Conservation (phyloP, 2,329 filamentous ascomycete genomes). For the Trichoderma asperellum region DNA sequence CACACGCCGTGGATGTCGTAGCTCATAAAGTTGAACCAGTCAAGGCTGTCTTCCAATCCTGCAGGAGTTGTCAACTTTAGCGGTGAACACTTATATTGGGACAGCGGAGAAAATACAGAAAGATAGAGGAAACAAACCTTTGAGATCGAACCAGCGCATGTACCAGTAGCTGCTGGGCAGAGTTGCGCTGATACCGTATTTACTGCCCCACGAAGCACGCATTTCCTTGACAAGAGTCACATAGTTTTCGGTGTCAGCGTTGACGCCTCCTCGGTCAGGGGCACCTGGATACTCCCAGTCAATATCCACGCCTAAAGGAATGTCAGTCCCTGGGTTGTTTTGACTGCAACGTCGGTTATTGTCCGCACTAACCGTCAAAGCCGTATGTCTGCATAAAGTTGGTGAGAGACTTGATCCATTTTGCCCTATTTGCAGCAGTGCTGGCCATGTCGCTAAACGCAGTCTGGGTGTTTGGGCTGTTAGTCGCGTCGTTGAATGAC, state of each 20-base stretch:
- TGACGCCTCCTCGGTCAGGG: conserved; percentile 42
- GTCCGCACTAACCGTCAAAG: conserved; percentile 33
- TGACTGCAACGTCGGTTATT: too few relatives aligned
- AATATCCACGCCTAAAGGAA: conserved; percentile 39
- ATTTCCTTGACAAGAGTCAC: conserved; percentile 43
- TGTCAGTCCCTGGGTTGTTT: neutral
- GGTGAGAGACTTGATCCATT: conserved; percentile 40
- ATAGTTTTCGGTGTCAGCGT: conserved; percentile 45
- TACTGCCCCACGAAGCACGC: conserved; percentile 36
- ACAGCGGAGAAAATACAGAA: neutral
- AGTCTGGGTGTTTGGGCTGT: conserved; percentile 33
- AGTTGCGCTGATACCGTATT: conserved; percentile 48
- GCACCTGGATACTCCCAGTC: conserved; percentile 53
- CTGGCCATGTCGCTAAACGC: neutral
- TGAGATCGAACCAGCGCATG: conserved; percentile 33
- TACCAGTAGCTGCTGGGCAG: conserved; percentile 46
- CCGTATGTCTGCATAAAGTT: conserved; percentile 32
- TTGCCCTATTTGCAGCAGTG: conserved; percentile 33
- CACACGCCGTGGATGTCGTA: conserved; percentile 48
- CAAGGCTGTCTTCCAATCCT: neutral
- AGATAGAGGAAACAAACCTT: neutral
- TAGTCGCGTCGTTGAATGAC: conserved; percentile 40
- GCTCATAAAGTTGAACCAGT: conserved; percentile 28
- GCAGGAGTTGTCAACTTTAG: neutral
- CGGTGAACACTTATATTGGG: accelerated